A percentile compares a stretch with the other conserved stretches of the same genome.
phyloP scores from a whole-genome alignment of 768 basidiomycete genomes.

The Agaricus bisporus region DNA sequence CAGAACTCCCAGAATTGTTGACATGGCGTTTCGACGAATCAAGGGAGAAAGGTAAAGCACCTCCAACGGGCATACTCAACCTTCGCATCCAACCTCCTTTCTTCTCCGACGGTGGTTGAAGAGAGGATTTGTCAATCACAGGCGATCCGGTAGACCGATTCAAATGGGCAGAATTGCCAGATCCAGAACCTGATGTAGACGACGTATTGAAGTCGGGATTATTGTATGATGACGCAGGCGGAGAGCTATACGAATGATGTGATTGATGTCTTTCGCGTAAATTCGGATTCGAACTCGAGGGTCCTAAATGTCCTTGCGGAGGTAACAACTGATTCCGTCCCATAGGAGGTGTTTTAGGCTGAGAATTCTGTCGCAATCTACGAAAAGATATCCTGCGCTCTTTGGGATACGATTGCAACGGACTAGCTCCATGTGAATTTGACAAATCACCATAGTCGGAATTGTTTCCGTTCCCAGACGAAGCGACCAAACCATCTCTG shows the following conservation, averaged over 20 bases:
- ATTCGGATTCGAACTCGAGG: slow-evolving; percentile 4
- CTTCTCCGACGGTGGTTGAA: slow-evolving; percentile 1
- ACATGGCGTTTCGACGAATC: slow-evolving; percentile 40
- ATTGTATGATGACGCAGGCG: slow-evolving; percentile 53
- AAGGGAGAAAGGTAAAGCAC: slow-evolving; percentile 43
- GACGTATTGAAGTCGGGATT: slow-evolving; percentile 33
- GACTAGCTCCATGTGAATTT: slow-evolving; percentile 13
- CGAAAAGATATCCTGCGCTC: slow-evolving; percentile 29
- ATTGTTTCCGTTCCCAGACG: not conserved
- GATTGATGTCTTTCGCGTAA: slow-evolving; percentile 6
- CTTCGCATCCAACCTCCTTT: slow-evolving; percentile 68
- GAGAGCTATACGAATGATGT: slow-evolving; percentile 64
- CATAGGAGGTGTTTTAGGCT: slow-evolving; percentile 17
- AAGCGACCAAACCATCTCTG: slow-evolving; percentile 20
- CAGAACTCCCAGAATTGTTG: slow-evolving; percentile 22
- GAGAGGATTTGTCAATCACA: slow-evolving; percentile 39
- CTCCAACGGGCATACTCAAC: slow-evolving; percentile 67
- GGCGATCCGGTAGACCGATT: slow-evolving; percentile 11
- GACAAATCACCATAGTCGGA: slow-evolving; percentile 11
- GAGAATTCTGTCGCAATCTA: slow-evolving; percentile 24
- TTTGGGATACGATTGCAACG: slow-evolving; percentile 22
- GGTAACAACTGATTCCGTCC: not conserved
- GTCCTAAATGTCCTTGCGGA: slow-evolving; percentile 19
- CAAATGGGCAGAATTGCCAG: slow-evolving; percentile 28
- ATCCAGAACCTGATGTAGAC: slow-evolving; percentile 17